A percentile compares a stretch with the other conserved stretches of the same genome.
phyloP scores from a whole-genome alignment of 176 grass and related monocot genomes.

The Lolium multiflorum region DNA sequence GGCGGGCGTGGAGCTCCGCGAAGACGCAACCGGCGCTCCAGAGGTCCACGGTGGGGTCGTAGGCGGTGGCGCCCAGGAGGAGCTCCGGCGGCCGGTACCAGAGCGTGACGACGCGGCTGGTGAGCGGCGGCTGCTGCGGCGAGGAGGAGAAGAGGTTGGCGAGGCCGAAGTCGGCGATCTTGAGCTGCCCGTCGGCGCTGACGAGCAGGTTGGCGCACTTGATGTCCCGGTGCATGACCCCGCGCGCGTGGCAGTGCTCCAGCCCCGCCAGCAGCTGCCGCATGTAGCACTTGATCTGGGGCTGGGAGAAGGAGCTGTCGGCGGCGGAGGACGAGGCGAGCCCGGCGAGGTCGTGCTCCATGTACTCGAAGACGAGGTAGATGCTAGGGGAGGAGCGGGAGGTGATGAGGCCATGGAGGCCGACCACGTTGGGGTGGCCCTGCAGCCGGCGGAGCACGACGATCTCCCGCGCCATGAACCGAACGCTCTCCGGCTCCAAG shows the following conservation, averaged over 20 bases:
- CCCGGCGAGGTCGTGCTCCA: constrained; percentile 93
- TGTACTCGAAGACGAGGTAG: constrained; percentile 98
- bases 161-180: constrained; percentile 96
- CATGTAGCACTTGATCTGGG: constrained; percentile 97
- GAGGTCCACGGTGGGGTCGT: constrained; percentile 81
- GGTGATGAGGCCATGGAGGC: constrained; percentile 54
- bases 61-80: constrained; percentile 75
- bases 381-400: constrained; percentile 47
- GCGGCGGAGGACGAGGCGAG: constrained; percentile 58
- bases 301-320: constrained; percentile 53
- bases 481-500: constrained; percentile 66
- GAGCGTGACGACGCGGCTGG: constrained; percentile 84
- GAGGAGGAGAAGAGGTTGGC: constrained; percentile 56
- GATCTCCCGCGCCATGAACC: constrained; percentile 70
- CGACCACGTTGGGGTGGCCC: constrained; percentile 57
- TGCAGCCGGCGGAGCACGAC: constrained; percentile 56
- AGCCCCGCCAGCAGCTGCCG: constrained; percentile 79
- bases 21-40: constrained; percentile 97
- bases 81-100: constrained; percentile 99
- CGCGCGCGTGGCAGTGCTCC: constrained; percentile 78
- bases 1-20: constrained; percentile 73
- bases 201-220: constrained; percentile 97
- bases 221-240: constrained; percentile 94
- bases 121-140: constrained; percentile 36
- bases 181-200: constrained; percentile 72